Percentiles rank a stretch among this genome's conserved stretches.
Conservation (phyloP, 2,329 filamentous ascomycete genomes). For the Clathrospora elynae region DNA sequence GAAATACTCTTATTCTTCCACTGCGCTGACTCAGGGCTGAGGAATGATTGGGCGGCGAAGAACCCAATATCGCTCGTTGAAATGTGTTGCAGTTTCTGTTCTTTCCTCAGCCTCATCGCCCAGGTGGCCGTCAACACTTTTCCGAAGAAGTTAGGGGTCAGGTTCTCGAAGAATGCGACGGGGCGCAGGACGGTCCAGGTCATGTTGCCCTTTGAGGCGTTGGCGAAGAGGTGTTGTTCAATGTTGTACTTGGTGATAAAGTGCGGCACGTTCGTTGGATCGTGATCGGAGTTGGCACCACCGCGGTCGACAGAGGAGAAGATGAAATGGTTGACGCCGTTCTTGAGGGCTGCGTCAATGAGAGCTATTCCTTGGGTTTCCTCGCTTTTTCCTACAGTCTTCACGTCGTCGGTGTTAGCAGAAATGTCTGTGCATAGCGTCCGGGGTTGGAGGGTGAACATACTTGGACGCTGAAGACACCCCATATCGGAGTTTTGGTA, state of each 20-base stretch:
- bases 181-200: slow-evolving; percentile 65
- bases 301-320: slow-evolving; percentile 48
- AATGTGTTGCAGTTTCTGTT: slow-evolving; percentile 44
- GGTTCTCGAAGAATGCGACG: slow-evolving; percentile 65
- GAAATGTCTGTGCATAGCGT: neutral
- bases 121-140: slow-evolving; percentile 52
- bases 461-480: slow-evolving; percentile 42
- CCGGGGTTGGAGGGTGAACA: neutral
- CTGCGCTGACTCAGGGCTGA: slow-evolving; percentile 46
- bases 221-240: slow-evolving; percentile 61
- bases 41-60: slow-evolving; percentile 55
- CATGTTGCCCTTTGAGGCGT: slow-evolving; percentile 52
- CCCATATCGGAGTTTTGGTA: slow-evolving; percentile 37
- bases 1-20: slow-evolving; percentile 48
- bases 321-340: slow-evolving; percentile 46
- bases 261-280: slow-evolving; percentile 63
- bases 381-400: slow-evolving; percentile 35
- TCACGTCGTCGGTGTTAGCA: slow-evolving; percentile 43
- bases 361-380: slow-evolving; percentile 48
- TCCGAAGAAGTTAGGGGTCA: slow-evolving; percentile 52
- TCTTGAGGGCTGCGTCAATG: slow-evolving; percentile 39
- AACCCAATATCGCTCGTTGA: slow-evolving; percentile 54
- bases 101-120: slow-evolving; percentile 39
- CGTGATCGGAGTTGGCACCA: slow-evolving; percentile 51
- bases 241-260: slow-evolving; percentile 66